phyloP scores from a whole-genome alignment of 2,329 filamentous ascomycete genomes.

The Xylaria sp. region DNA sequence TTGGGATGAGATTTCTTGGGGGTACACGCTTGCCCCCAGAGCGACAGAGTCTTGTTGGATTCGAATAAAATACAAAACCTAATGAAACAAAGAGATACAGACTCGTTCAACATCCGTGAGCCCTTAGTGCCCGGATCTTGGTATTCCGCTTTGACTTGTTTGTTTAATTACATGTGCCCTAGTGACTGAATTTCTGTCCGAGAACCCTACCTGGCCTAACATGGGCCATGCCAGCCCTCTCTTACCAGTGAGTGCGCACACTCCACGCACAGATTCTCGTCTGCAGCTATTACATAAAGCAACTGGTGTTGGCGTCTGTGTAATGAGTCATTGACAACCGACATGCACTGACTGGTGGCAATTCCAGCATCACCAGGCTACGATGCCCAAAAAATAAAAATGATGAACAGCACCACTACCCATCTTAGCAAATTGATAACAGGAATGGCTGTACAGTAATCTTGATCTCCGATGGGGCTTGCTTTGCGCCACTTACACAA shows the following conservation, averaged over 20 bases:
- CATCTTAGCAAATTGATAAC: neutral
- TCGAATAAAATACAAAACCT: slow-evolving; percentile 1
- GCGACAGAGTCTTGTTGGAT: slow-evolving; percentile 8
- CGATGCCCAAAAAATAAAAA: neutral
- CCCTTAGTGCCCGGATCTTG: neutral
- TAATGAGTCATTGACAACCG: neutral
- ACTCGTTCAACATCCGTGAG: slow-evolving; percentile 8
- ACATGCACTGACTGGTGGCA: neutral
- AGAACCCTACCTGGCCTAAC: neutral
- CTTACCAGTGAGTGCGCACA: neutral
- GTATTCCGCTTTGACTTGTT: slow-evolving; percentile 5
- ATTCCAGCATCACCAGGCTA: neutral
- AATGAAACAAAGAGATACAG: slow-evolving; percentile 19
- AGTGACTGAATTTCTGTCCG: neutral
- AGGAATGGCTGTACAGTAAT: neutral
- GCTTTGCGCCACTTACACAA: neutral
- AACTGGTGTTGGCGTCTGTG: neutral
- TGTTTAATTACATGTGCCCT: neutral
- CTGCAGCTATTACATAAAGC: neutral
- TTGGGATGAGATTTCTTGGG: slow-evolving; percentile 9
- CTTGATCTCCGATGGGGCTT: neutral
- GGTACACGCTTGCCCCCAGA: slow-evolving; percentile 12
- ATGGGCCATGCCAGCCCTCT: slow-evolving; percentile 14
- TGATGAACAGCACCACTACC: neutral
- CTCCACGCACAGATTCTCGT: slow-evolving; percentile 14